phyloP scores from a whole-genome alignment of 257 asterid genomes.

The Rauvolfia tetraphylla region DNA sequence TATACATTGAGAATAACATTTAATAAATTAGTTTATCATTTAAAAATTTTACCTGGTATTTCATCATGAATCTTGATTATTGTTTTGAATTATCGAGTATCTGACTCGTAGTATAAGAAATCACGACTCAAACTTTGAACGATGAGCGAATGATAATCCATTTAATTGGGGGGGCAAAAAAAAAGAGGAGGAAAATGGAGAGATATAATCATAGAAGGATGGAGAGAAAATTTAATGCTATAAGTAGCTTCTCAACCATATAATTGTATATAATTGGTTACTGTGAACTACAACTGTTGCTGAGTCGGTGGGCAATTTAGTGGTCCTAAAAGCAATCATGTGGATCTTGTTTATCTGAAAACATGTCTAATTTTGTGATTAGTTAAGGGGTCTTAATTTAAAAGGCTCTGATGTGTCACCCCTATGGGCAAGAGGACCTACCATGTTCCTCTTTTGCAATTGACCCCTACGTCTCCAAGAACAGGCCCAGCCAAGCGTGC shows the following conservation, averaged over 20 bases:
- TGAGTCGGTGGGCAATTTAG: slow-evolving; percentile 34
- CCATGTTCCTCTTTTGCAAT: slow-evolving; percentile 49
- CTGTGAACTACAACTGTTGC: slow-evolving; percentile 36
- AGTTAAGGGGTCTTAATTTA: slow-evolving; percentile 42
- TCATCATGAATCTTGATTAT: too few relatives aligned
- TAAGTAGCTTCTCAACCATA: neutral
- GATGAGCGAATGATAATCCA: too few relatives aligned
- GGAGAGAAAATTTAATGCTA: neutral
- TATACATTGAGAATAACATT: too few relatives aligned
- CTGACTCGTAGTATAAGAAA: too few relatives aligned
- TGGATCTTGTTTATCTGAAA: slow-evolving; percentile 34
- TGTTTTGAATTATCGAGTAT: too few relatives aligned
- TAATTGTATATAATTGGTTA: neutral
- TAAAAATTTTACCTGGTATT: neutral
- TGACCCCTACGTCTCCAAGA: slow-evolving; percentile 18
- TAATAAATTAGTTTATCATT: too few relatives aligned
- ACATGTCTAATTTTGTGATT: slow-evolving; percentile 44
- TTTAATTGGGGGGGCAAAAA: too few relatives aligned
- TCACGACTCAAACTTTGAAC: too few relatives aligned
- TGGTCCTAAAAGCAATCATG: slow-evolving; percentile 50
- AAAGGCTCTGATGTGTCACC: slow-evolving; percentile 26
- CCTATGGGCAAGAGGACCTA: slow-evolving; percentile 41
- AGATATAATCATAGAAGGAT: neutral
- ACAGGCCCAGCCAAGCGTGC: slow-evolving; percentile 35
- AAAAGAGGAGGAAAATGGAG: neutral